phyloP scores from a whole-genome alignment of 2,329 filamentous ascomycete genomes.

The Cladosporium sp. region DNA sequence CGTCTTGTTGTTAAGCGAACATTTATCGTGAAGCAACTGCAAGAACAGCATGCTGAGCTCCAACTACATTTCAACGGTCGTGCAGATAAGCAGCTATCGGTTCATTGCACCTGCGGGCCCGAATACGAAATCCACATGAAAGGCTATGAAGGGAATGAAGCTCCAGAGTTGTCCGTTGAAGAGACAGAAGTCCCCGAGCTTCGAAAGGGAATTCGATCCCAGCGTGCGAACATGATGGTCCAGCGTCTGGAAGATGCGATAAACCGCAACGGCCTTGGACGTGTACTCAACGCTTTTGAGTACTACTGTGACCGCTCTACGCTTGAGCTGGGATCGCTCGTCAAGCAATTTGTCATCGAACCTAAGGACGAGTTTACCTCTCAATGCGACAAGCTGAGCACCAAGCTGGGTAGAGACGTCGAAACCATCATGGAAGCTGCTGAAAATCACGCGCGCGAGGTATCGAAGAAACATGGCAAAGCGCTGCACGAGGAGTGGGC shows the following conservation, averaged over 20 bases:
- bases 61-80: not conserved
- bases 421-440: not conserved
- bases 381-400: not conserved
- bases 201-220: not conserved
- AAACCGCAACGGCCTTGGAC: not conserved
- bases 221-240: not conserved
- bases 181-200: not conserved
- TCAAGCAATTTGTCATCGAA: not conserved
- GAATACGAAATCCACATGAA: not conserved
- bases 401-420: not conserved
- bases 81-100: not conserved
- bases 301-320: not conserved
- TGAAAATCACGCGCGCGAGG: not conserved
- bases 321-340: not conserved
- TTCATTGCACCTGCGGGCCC: not conserved
- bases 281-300: not conserved
- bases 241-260: too few species aligned
- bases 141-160: not conserved
- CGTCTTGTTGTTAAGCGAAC: not conserved
- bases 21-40: not conserved
- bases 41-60: not conserved
- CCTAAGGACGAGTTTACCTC: not conserved
- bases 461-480: not conserved
- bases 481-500: not conserved
- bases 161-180: not conserved